Evolutionary conservation across 768 basidiomycete species (phyloP).

Genomic region (Lactarius hatsudake): DNA sequence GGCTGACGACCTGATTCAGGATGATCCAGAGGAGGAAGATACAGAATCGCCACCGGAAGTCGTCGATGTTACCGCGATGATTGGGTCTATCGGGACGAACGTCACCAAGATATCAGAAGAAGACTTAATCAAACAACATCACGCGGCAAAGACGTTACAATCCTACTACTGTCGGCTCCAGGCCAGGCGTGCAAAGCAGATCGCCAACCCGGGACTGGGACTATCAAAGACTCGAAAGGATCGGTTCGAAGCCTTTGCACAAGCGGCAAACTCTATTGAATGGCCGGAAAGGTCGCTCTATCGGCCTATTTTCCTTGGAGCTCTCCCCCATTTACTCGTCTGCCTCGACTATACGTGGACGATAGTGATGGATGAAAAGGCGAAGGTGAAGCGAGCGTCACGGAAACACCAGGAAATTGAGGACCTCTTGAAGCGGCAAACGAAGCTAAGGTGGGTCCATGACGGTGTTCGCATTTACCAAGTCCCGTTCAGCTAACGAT

Average conservation of each 20-base stretch:
- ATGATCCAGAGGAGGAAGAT: slow-evolving; percentile 17
- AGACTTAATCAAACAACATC: not conserved
- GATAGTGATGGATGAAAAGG: slow-evolving; percentile 13
- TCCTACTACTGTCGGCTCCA: slow-evolving; percentile 11
- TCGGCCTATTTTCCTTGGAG: slow-evolving; percentile 24
- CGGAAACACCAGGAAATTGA: slow-evolving; percentile 22
- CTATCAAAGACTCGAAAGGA: slow-evolving; percentile 12
- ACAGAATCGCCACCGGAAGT: not conserved
- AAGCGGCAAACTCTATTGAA: slow-evolving; percentile 1
- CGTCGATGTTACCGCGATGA: slow-evolving; percentile 7
- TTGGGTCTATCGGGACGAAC: slow-evolving; percentile 14
- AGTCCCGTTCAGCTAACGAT: not conserved
- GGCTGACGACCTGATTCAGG: not conserved
- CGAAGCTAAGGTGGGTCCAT: slow-evolving; percentile 8
- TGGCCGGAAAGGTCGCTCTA: slow-evolving; percentile 20
- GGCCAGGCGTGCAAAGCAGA: slow-evolving; percentile 1
- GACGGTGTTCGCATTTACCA: not conserved
- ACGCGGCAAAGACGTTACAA: slow-evolving; percentile 18
- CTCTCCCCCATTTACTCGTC: slow-evolving; percentile 24
- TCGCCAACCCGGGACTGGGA: slow-evolving; percentile 16
- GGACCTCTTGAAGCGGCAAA: slow-evolving; percentile 17
- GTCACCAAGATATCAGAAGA: slow-evolving; percentile 5
- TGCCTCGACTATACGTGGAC: slow-evolving; percentile 15
- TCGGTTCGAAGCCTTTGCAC: slow-evolving; percentile 14
- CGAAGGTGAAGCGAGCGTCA: slow-evolving; percentile 13